Evolutionary conservation across 257 asterid genomes (phyloP), one percentile per base, ranked within the genome.

Genomic region (Jacaranda mimosifolia): DNA sequence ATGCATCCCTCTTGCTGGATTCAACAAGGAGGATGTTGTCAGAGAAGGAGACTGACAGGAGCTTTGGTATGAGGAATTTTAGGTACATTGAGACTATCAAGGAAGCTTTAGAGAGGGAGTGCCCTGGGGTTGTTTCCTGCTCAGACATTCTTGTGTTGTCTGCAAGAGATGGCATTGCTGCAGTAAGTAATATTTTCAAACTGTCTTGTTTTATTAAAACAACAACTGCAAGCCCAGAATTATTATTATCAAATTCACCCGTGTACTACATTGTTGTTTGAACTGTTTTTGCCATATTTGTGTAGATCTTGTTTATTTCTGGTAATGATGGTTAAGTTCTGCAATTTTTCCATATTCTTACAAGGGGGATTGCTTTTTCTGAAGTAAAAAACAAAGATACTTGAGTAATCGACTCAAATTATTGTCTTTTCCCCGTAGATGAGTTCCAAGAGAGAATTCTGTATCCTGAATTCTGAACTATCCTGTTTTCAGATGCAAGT

Each of bases 51-150:
- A 87, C 94, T 0, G 98, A 91, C 71, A 82, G 99, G 86, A 95
- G 99, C 85, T 95, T 95, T 26, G 99, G 99, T 5, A 92, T 95
- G 98, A 88, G 98, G 86, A 95, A 95, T 74, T 95, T 95, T 69
- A 87, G 98, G 80, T 95, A 95, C 85, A 83, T 95, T 36, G 98
- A 95, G 68, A 87, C 86, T 9, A 93, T 95, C 43, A 95, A 95
- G 49, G 99, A 91, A 43, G 98, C 99, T 72, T 48, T 95, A 6
- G 99, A 95, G 83, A 87, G 98, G 79, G 99, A 95, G 81, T 95
- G 99, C 60, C 97, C 99, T 8, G 98, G 97, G 4, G 97, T 91
- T 53, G 98, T 95, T 59, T 93, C 98, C 4, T 95, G 99, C 85
- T 83, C 99, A 1, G 99, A 95, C 70, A 93, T 95, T 68, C 97